A percentile compares a stretch with the other conserved stretches of the same genome.
Conservation (phyloP, 148 eudicot species). For the Rhododendron henanense region DNA sequence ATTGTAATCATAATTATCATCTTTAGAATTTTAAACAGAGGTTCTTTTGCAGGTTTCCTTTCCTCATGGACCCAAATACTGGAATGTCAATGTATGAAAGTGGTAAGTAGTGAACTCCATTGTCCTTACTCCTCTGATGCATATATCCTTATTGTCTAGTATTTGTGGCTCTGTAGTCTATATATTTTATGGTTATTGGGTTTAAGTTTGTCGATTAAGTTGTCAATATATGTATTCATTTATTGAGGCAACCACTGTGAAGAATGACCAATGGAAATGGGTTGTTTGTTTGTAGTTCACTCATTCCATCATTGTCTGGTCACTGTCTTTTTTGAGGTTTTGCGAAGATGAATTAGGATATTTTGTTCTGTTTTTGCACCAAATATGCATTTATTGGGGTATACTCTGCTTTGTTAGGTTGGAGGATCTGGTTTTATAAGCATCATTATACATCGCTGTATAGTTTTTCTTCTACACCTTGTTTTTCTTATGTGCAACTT, state of each 20-base stretch:
- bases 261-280: not conserved
- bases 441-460: not conserved
- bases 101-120: conserved; percentile 28
- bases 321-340: not conserved
- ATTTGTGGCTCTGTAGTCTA: not conserved
- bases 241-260: not conserved
- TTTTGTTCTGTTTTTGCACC: not conserved
- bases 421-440: not conserved
- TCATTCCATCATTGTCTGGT: not conserved
- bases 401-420: not conserved
- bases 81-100: conserved; percentile 57
- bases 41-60: conserved; percentile 48
- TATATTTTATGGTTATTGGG: not conserved
- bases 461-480: not conserved
- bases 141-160: not conserved
- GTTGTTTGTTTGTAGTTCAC: not conserved
- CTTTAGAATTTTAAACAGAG: not conserved
- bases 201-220: not conserved
- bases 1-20: not conserved
- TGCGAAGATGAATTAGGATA: not conserved
- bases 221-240: not conserved
- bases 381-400: not conserved
- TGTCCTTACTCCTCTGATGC: not conserved
- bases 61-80: conserved; percentile 52
- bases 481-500: not conserved